These are phyloP conservation scores for Citrullus amarus DNA, from an alignment of 306 rosid genomes.

Conservation along the genomic window DNA sequence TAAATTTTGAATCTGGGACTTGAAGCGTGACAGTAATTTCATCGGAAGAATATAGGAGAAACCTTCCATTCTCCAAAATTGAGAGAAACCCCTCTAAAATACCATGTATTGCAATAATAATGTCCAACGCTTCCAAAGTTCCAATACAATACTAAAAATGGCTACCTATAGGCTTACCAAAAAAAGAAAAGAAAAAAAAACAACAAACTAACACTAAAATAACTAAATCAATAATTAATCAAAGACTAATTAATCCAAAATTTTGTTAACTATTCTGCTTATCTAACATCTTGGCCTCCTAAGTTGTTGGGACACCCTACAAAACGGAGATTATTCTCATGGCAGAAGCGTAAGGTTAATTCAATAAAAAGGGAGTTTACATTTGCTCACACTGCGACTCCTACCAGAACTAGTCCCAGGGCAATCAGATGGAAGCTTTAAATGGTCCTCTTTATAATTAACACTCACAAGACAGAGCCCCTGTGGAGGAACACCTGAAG, in stretches of 20 bases:
- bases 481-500: slow-evolving; percentile 55
- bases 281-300: background rate
- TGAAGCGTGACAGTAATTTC: too few relatives aligned
- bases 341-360: background rate
- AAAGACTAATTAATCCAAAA: background rate
- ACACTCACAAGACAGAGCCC: slow-evolving; percentile 75
- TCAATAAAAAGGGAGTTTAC: slow-evolving; percentile 69
- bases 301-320: background rate
- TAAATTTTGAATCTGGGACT: too few relatives aligned
- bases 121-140: background rate
- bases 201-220: background rate
- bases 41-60: too few relatives aligned
- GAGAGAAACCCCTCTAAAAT: background rate
- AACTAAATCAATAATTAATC: background rate
- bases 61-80: background rate
- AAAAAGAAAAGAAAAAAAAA: background rate
- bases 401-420: slow-evolving; percentile 64
- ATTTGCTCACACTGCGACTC: slow-evolving; percentile 51
- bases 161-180: background rate
- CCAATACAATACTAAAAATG: background rate
- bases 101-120: background rate
- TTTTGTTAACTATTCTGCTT: background rate
- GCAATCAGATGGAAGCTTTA: slow-evolving; percentile 50
- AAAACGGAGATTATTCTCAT: background rate
- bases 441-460: slow-evolving; percentile 56